Evolutionary conservation across 2,329 filamentous ascomycete species (phyloP), one percentile per base, ranked within the genome.

Genomic region (Parafenestella ontariensis): DNA sequence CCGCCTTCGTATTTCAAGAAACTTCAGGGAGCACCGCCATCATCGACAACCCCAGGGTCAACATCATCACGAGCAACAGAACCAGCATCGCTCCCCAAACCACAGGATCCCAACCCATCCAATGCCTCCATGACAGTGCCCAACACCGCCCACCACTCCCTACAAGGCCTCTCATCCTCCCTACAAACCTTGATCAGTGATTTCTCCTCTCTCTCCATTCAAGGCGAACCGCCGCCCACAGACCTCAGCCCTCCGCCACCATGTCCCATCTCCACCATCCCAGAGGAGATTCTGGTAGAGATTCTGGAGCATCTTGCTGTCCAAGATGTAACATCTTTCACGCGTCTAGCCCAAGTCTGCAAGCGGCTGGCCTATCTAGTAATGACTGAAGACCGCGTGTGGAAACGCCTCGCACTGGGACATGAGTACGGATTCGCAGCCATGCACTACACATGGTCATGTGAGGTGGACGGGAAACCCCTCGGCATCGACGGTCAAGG

Each of bases 331-430:
- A 89, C 88, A 3, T 86, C 89, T 34, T 93, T 96, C 65, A 85
- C 84, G 18, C 88, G 91, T 21, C 81, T 93, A 15, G 84, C 91
- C 0, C 85, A 88, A 59, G 93, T 96, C 2, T 98, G 94, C 80
- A 96, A 92, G 73, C 86, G 89, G 13, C 80, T 98, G 39, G 92
- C 94, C 20, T 97, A 90, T 72, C 85, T 98, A 18, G 88, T 96
- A 45, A 82, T 87, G 26, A 90, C 89, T 5, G 93, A 98, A 72
- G 89, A 96, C 66, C 84, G 85, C 39, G 89, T 96, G 66, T 99
- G 95, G 93, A 91, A 88, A 54, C 84, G 86, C 17, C 77, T 96
- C 4, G 90, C 89, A 41, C 76, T 90, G 1, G 89, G 87, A 0
- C 58, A 77, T 11, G 86, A 91, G 70, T 89, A 91, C 70, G 95